Base-by-base conservation (phyloP, 441 rosid genomes). In the Manihot esculenta region DNA sequence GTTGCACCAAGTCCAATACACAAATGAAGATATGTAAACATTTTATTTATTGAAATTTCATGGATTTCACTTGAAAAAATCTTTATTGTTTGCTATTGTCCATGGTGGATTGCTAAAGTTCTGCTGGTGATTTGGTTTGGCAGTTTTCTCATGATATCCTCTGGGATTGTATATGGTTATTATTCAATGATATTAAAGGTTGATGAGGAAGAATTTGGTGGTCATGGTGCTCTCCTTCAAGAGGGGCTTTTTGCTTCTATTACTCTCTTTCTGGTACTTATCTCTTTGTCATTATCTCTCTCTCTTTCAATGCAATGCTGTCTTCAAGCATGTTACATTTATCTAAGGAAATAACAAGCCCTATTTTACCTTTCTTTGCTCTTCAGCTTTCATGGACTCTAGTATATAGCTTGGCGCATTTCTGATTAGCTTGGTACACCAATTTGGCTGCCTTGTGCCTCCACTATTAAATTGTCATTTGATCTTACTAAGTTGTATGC, bases 371-470 rank as follows among this genome's bases (percentile, higher is more conserved):
- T 51, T 51, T 51, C 70, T 80, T 68, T 38, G 42, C 58, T 64
- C 65, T 82, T 78, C 97, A 94, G 97, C 89, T 94, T 64, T 89
- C 95, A 9, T 90, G 97, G 99, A 84, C 85, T 84, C 84, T 94
- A 77, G 90, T 94, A 79, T 94, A 92, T 85, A 94, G 99, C 90
- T 79, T 94, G 93, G 88, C 82, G 53, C 93, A 90, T 74, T 92
- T 90, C 83, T 89, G 86, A 92, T 73, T 38, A 54, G 73, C 56
- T 4, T 18, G 59, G 74, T 27, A 42, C 21, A 21, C 44, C 57
- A 18, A 58, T 59, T 65, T 58, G 71, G 71, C 53, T 58, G 69
- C 68, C 8, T 38, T 38, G 42, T 38, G 42, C 42, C 45, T 58
- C 35, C 21, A 13, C 51, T 51, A 51, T 15, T 35, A 14, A 69